Evolutionary conservation across 164 flowering plant species (phyloP).

Genomic region (Annona cherimola): DNA sequence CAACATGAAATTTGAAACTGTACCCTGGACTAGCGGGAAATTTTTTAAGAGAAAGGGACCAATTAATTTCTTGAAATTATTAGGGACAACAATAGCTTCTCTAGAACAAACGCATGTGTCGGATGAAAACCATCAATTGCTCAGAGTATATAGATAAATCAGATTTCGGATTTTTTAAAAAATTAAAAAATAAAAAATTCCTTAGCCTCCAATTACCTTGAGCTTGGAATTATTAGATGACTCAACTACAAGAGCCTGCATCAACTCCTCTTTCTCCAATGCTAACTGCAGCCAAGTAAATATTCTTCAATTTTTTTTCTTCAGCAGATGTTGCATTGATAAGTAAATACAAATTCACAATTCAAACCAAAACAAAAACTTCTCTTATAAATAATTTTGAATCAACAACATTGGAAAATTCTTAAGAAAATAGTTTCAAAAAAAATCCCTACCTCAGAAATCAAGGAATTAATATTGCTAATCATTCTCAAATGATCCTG

Average conservation of each 20-base stretch:
- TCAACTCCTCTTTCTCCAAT: conserved; percentile 81
- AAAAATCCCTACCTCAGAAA: conserved; percentile 64
- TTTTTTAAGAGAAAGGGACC: no score
- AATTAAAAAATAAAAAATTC: not conserved
- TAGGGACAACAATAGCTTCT: not conserved
- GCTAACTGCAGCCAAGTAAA: conserved; percentile 49
- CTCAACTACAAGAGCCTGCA: conserved; percentile 52
- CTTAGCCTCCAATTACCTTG: conserved; percentile 45
- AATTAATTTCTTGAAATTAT: not conserved
- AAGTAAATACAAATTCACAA: not conserved
- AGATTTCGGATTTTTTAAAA: not conserved
- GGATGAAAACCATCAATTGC: not conserved
- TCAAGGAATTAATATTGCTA: conserved; percentile 61
- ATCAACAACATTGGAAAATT: not conserved
- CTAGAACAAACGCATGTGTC: not conserved
- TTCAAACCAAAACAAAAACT: not conserved
- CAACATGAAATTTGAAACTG: not conserved
- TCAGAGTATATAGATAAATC: no score
- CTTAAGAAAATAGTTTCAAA: not conserved
- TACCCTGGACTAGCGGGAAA: not conserved
- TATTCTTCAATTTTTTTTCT: not conserved
- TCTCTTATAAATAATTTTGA: not conserved
- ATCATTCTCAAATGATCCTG: conserved; percentile 72
- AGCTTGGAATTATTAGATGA: conserved; percentile 55
- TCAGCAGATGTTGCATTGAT: not conserved